Base-by-base conservation (phyloP, 805 yeast genomes). In the Schizosaccharomyces cryophilus region DNA sequence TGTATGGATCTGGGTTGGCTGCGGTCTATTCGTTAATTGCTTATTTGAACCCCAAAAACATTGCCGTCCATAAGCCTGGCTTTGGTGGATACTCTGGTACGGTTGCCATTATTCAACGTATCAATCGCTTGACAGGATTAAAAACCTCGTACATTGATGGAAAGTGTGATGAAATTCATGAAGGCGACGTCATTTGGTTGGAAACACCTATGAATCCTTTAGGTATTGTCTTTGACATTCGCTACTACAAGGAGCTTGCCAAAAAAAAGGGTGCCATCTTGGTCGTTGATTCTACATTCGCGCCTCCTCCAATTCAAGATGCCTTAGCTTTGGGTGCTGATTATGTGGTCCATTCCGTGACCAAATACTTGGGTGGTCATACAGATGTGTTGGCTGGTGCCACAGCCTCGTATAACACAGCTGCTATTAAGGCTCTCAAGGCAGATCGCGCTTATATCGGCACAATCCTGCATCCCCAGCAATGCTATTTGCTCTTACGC, bases 281-380 rank as follows among this genome's bases (percentile, higher is more conserved):
- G 15, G 67, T 81, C 30, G 81, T 86, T 17, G 97, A 89, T 71
- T 78, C 95, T 5, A 90, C 96, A 0, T 86, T 90, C 72, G 96
- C 95, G 9, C 95, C 96, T 24, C 95, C 95, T 15, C 95, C 95
- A 19, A 72, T 88, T 62, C 84, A 81, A 66, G 79, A 87, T 63
- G 90, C 95, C 4, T 87, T 87, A 72, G 76, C 76, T 48, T 83
- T 79, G 66, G 95, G 90, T 59, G 95, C 84, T 38, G 96, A 90
- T 70, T 72, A 87, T 65, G 81, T 90, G n/a, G 74, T 90, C 79
- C 96, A 89, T 70, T 87, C 96, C 0, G 95, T 88, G 0, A 89
- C 96, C 0, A 89, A 89, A 69, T 90, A 84, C 72, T 84, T 87
- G 67, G 96, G 95, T 48, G 96, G 97, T n/a, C 96, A 89, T 71